Evolutionary conservation across 1,284 basidiomycete species (phyloP).

Genomic region (Melampsora americana): DNA sequence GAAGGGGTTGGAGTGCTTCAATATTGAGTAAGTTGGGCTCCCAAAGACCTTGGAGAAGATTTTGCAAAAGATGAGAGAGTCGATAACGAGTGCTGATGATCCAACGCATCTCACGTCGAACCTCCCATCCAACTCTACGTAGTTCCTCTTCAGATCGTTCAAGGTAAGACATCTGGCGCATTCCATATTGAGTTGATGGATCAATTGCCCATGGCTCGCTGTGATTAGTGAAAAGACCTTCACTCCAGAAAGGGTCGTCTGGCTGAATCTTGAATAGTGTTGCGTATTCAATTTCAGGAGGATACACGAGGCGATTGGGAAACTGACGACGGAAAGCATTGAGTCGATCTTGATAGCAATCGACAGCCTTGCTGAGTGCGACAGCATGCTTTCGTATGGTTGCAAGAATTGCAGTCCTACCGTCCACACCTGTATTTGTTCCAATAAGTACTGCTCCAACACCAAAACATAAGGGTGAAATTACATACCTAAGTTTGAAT

Average conservation of each 20-base stretch:
- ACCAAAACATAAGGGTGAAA: not conserved
- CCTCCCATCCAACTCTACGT: conserved; percentile 10
- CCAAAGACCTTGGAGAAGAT: not conserved
- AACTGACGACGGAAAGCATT: too few relatives aligned
- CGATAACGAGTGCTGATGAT: not conserved
- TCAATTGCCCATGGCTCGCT: conserved; percentile 9
- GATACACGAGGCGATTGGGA: not conserved
- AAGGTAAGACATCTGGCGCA: not conserved
- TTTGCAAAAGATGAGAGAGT: not conserved
- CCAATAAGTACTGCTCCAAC: not conserved
- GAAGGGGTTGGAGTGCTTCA: not conserved
- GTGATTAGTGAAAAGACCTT: conserved; percentile 19
- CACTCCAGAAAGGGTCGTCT: conserved; percentile 8
- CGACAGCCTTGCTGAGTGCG: not conserved
- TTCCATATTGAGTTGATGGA: conserved; percentile 4
- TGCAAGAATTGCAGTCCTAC: not conserved
- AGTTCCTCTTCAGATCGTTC: conserved; percentile 1
- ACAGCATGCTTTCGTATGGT: conserved; percentile 1
- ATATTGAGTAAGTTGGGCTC: not conserved
- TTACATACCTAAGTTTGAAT: conserved; percentile 9
- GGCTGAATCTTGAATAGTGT: not conserved
- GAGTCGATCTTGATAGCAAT: not conserved
- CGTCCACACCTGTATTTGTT: conserved; percentile 2
- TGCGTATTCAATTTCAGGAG: not conserved
- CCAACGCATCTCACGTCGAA: conserved; percentile 13